phyloP scores from a whole-genome alignment of 2,329 filamentous ascomycete species.

The Aaosphaeria pasadenensis region DNA sequence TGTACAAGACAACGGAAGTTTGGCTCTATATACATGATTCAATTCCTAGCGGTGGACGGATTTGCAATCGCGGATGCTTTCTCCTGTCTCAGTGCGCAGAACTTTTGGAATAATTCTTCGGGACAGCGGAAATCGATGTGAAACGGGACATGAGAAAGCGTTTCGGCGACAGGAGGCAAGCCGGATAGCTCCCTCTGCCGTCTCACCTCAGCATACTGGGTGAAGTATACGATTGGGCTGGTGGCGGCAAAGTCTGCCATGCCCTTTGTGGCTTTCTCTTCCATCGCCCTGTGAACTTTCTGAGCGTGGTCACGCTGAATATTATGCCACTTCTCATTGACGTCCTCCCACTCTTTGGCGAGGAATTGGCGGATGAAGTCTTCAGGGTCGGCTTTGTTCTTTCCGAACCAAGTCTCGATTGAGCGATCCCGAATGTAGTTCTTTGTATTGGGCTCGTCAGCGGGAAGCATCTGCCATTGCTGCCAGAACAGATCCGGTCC shows the following conservation, averaged over 20 bases:
- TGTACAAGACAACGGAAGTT: no score
- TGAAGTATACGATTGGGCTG: conserved; percentile 21
- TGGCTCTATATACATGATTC: no score
- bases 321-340: conserved; percentile 13
- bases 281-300: conserved; percentile 17
- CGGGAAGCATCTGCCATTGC: conserved; percentile 25
- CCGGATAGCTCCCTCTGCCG: conserved; percentile 8
- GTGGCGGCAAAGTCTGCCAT: conserved; percentile 9
- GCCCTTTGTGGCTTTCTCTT: conserved; percentile 10
- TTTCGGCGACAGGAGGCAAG: conserved; percentile 10
- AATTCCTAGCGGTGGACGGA: not conserved
- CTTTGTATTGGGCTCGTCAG: conserved; percentile 9
- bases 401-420: conserved; percentile 16
- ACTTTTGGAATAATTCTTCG: conserved; percentile 18
- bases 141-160: conserved; percentile 21
- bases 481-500: conserved; percentile 29
- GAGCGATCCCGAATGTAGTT: conserved; percentile 28
- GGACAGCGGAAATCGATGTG: conserved; percentile 28
- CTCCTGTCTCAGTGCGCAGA: conserved; percentile 4
- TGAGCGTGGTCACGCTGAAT: conserved; percentile 18
- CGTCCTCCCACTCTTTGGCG: conserved; percentile 14
- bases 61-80: conserved; percentile 1
- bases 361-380: conserved; percentile 13
- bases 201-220: conserved; percentile 16
- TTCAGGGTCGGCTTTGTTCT: conserved; percentile 8